These are phyloP conservation scores for Ogataea nonfermentans DNA, from an alignment of 805 yeast species.

Conservation along the genomic window DNA sequence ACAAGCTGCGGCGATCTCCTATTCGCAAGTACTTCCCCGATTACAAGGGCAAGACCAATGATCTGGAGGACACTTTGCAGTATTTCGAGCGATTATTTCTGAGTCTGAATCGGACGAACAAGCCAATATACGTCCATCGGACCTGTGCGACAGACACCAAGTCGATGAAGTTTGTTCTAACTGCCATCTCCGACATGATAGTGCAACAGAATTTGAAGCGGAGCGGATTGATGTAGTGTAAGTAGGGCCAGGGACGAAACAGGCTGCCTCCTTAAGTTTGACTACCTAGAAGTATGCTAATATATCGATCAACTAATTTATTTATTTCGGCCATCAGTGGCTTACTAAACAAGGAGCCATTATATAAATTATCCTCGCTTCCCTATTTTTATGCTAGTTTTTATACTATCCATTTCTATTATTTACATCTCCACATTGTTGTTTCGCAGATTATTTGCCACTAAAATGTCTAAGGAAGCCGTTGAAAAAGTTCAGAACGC, in stretches of 20 bases:
- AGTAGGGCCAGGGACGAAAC: too few species aligned
- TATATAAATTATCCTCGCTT: too few species aligned
- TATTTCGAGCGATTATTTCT: slow-evolving; percentile 71
- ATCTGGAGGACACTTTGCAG: slow-evolving; percentile 62
- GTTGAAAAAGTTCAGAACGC: slow-evolving; percentile 57
- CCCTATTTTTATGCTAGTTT: neutral
- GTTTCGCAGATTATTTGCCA: slow-evolving; percentile 6
- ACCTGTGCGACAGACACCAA: slow-evolving; percentile 95
- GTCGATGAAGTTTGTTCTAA: slow-evolving; percentile 84
- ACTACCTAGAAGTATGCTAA: too few species aligned
- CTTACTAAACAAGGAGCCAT: too few species aligned
- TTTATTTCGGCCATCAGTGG: too few species aligned
- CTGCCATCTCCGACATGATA: slow-evolving; percentile 90
- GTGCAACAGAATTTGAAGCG: slow-evolving; percentile 77
- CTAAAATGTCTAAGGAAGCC: slow-evolving; percentile 59
- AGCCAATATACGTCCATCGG: slow-evolving; percentile 84
- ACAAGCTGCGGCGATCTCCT: slow-evolving; percentile 65
- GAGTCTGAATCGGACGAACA: slow-evolving; percentile 56
- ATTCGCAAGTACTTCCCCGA: slow-evolving; percentile 75
- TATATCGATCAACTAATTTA: too few species aligned
- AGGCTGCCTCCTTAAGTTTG: too few species aligned
- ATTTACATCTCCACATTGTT: slow-evolving; percentile 3
- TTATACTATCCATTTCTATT: neutral
- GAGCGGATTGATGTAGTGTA: slow-evolving; percentile 66
- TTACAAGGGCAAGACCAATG: slow-evolving; percentile 62